Conservation (phyloP, 805 yeast species). For the Zygosaccharomyces gambellarensis region DNA sequence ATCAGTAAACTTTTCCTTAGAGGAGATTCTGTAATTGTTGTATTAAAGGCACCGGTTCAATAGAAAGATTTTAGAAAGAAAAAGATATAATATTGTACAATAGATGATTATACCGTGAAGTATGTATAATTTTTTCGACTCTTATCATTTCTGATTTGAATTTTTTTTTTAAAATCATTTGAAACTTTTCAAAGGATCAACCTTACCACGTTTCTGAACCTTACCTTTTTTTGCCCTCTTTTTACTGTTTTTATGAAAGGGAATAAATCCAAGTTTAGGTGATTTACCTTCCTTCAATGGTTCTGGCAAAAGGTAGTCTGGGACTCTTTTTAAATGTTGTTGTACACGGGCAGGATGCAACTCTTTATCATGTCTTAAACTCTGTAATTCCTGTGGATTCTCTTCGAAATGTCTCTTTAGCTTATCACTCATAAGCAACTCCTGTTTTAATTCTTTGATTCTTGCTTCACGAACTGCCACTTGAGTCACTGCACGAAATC, state of each 20-base stretch:
- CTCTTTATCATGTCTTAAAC: slow-evolving; percentile 88
- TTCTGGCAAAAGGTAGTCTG: slow-evolving; percentile 84
- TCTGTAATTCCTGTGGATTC: slow-evolving; percentile 87
- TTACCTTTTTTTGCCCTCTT: slow-evolving; percentile 33
- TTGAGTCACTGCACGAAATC: slow-evolving; percentile 89
- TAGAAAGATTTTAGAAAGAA: slow-evolving; percentile 7
- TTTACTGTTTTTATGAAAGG: slow-evolving; percentile 51
- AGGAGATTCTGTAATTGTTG: slow-evolving; percentile 91
- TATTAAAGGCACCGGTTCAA: slow-evolving; percentile 48
- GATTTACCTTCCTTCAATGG: slow-evolving; percentile 54
- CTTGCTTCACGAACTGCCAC: slow-evolving; percentile 91
- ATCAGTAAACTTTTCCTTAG: slow-evolving; percentile 85
- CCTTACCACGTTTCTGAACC: slow-evolving; percentile 45
- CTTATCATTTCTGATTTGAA: background rate
- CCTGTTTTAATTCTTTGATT: slow-evolving; percentile 79
- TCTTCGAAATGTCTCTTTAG: slow-evolving; percentile 93
- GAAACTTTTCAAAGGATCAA: slow-evolving; percentile 63
- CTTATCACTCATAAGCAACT: slow-evolving; percentile 81
- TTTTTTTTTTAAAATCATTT: slow-evolving; percentile 26
- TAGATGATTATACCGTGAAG: slow-evolving; percentile 9
- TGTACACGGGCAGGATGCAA: slow-evolving; percentile 79
- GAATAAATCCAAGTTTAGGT: slow-evolving; percentile 63
- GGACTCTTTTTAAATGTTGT: slow-evolving; percentile 83
- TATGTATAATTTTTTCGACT: background rate
- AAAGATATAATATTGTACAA: background rate